These are phyloP conservation scores for Ophiognomonia clavigignenti-juglandacearum DNA, from an alignment of 2,329 filamentous ascomycete genomes.

Conservation along the genomic window DNA sequence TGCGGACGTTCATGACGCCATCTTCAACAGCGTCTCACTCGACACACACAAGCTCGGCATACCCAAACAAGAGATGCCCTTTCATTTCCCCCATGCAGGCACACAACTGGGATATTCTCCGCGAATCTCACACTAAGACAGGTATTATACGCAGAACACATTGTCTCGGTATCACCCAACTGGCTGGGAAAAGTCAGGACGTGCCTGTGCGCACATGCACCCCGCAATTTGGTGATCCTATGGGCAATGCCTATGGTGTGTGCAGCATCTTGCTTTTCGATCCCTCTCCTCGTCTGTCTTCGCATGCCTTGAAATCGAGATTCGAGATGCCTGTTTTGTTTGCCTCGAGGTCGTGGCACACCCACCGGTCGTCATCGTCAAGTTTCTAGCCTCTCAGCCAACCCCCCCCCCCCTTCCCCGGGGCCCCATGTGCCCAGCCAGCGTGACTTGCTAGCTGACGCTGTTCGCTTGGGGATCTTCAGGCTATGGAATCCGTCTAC, in stretches of 20 bases:
- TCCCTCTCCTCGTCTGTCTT: neutral
- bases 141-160: neutral
- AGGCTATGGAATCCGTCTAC: too few relatives aligned
- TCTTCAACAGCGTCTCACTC: neutral
- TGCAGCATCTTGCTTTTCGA: slow-evolving; percentile 1
- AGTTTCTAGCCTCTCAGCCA: too few relatives aligned
- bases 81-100: neutral
- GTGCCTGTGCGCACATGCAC: slow-evolving; percentile 8
- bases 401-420: too few relatives aligned
- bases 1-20: neutral
- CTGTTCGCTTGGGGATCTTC: too few relatives aligned
- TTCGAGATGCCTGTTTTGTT: neutral
- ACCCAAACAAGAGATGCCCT: neutral
- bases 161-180: neutral
- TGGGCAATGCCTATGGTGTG: neutral
- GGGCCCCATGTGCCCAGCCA: too few relatives aligned
- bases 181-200: neutral
- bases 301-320: too few relatives aligned
- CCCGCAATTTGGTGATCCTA: slow-evolving; percentile 4
- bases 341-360: neutral
- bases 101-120: neutral
- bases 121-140: neutral
- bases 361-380: too few relatives aligned
- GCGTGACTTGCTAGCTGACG: too few relatives aligned
- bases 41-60: neutral